A percentile compares a stretch with the other conserved stretches of the same genome.
Evolutionary conservation across 108 stramenopile species (phyloP).

Genomic region (Nannochloropsis oceanica): DNA sequence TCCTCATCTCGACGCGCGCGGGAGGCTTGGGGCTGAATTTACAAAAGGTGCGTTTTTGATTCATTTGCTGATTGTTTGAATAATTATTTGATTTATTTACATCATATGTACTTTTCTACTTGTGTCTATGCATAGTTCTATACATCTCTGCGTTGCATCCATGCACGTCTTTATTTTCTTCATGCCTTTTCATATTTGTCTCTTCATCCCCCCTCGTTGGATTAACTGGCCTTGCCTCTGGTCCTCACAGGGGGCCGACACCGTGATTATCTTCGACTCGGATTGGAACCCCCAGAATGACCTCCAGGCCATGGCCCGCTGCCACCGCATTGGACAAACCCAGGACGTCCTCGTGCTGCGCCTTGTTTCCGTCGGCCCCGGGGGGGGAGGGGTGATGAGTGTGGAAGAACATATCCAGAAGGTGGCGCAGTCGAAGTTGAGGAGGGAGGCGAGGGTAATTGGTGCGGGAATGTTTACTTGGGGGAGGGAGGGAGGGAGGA

Average conservation of each 20-base stretch:
- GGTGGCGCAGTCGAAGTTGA: constrained; percentile 15
- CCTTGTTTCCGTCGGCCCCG: constrained; percentile 16
- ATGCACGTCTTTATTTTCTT: no score
- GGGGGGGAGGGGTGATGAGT: constrained; percentile 9
- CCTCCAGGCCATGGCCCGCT: constrained; percentile 85
- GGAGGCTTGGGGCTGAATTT: not conserved
- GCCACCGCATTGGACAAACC: constrained; percentile 89
- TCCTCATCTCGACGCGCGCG: not conserved
- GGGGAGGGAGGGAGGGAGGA: not conserved
- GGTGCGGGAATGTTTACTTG: not conserved
- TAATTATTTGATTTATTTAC: no score
- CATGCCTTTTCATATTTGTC: no score
- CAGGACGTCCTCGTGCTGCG: constrained; percentile 29
- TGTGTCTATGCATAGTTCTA: not conserved
- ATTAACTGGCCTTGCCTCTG: constrained; percentile 40
- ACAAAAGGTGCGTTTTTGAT: not conserved
- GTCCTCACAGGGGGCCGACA: constrained; percentile 84
- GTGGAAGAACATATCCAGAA: constrained; percentile 17
- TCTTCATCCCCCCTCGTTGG: no score
- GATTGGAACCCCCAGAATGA: constrained; percentile 99
- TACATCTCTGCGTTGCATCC: no score
- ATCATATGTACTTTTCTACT: not conserved
- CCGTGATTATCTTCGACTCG: constrained; percentile 87
- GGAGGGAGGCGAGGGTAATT: not conserved
- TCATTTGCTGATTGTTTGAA: no score